Base-by-base conservation (phyloP, 768 basidiomycete genomes). In the Gymnopilus junonius region DNA sequence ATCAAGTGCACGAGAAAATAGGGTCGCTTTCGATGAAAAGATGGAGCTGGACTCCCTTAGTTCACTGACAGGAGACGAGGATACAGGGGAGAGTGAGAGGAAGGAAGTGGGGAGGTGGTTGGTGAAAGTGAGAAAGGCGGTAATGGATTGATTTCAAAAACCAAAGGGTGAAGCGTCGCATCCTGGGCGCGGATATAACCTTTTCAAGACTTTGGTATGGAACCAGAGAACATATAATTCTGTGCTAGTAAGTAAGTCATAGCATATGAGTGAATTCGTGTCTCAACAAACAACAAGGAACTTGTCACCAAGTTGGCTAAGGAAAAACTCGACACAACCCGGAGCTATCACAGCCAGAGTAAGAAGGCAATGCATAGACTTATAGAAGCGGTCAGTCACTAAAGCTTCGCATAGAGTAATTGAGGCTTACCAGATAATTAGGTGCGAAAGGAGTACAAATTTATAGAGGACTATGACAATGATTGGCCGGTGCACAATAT, bases 241-340 rank as follows among this genome's bases (percentile, higher is more conserved):
- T 25, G 55, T 56, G 23, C 39, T 56, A 23, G 55, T 56, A 27
- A 56, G 55, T 40, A 39, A 39, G 40, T 54, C 34, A 10, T 23
- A 46, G 14, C 37, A 46, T 46, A 20, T 21, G 45, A 46, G 14
- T 46, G 20, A 21, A 12, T 46, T 46, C 17, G 25, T 14, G 8
- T 23, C 21, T 23, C 5, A 23, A n/a, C 8, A 3, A 39, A 46
- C 21, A 21, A 20, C 10, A 25, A 35, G 21, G 14, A 21, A 39
- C 10, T 63, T 8, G 56, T 63, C 5, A 50, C 50, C 46, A 63
- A 51, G 39, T 43, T 63, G 12, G 64, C 48, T 11, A 61, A 62
- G 34, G 57, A 61, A n/a, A 35, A 50, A 23, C 56, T 65, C 6
- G 50, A 61, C 32, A 56, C 48, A 14, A 45, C 32, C 27, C 43